These are phyloP conservation scores for Talaromyces sp. DNA, from an alignment of 2,329 filamentous ascomycete species.

Conservation along the genomic window DNA sequence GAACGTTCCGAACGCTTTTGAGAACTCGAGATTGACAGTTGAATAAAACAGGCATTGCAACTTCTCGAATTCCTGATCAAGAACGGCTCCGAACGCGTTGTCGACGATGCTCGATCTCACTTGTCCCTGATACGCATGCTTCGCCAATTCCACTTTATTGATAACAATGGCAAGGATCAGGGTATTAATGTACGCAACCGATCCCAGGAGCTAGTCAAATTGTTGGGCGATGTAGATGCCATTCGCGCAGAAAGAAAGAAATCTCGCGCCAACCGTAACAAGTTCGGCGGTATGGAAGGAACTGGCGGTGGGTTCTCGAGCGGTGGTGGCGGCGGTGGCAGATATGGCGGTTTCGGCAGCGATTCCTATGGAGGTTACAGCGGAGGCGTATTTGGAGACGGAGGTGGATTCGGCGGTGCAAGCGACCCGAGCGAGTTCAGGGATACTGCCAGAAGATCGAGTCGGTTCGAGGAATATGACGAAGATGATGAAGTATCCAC, in stretches of 20 bases:
- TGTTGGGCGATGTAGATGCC: slow-evolving; percentile 67
- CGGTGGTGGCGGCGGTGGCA: slow-evolving; percentile 50
- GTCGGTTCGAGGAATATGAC: slow-evolving; percentile 94
- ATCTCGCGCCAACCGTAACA: slow-evolving; percentile 80
- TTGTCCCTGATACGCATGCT: slow-evolving; percentile 96
- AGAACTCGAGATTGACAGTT: background rate
- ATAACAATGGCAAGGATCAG: slow-evolving; percentile 95
- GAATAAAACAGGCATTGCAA: slow-evolving; percentile 61
- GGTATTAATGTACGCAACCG: slow-evolving; percentile 96
- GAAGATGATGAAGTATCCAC: slow-evolving; percentile 74
- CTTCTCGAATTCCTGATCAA: slow-evolving; percentile 96
- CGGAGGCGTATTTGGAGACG: slow-evolving; percentile 84
- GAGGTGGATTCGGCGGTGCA: slow-evolving; percentile 77
- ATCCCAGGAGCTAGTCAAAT: slow-evolving; percentile 88
- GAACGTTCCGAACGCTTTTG: background rate
- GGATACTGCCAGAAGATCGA: slow-evolving; percentile 56
- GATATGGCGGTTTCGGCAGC: slow-evolving; percentile 89
- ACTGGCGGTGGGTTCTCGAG: slow-evolving; percentile 52
- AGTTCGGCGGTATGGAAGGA: slow-evolving; percentile 92
- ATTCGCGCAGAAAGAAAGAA: slow-evolving; percentile 70
- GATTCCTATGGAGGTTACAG: slow-evolving; percentile 68
- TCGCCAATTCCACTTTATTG: slow-evolving; percentile 94
- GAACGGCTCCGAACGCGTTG: slow-evolving; percentile 93
- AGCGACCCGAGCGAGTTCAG: slow-evolving; percentile 63
- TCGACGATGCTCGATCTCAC: slow-evolving; percentile 93